These are phyloP conservation scores for Dianthus caryophyllus DNA, from an alignment of 148 eudicot species.

Conservation along the genomic window DNA sequence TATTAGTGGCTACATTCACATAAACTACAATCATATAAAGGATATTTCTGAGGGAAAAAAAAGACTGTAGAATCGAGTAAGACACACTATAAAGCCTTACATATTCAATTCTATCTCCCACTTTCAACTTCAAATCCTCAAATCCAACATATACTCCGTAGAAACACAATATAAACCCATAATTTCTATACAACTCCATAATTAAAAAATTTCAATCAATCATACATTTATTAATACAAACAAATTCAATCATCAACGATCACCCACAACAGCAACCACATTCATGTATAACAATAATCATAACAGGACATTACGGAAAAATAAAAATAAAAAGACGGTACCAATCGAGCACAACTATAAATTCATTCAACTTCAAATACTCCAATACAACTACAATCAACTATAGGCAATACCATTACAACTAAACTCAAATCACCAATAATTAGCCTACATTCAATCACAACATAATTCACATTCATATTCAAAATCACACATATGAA, in stretches of 20 bases:
- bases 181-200: too few relatives aligned
- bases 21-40: too few relatives aligned
- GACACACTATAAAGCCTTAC: too few relatives aligned
- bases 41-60: too few relatives aligned
- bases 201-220: background rate
- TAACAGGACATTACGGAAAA: background rate
- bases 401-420: background rate
- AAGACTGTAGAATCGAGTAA: too few relatives aligned
- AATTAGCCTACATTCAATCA: background rate
- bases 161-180: background rate
- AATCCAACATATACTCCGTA: background rate
- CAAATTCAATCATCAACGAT: background rate
- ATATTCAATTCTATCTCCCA: background rate
- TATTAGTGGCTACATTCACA: too few relatives aligned
- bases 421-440: background rate
- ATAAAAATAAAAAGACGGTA: slow-evolving; percentile 16
- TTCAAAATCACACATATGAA: background rate
- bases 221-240: background rate
- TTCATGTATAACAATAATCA: background rate
- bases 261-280: background rate
- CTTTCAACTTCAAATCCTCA: background rate
- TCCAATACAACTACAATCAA: too few relatives aligned
- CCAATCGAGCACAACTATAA: slow-evolving; percentile 56
- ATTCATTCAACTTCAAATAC: slow-evolving; percentile 26
- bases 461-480: background rate